A percentile compares a stretch with the other conserved stretches of the same genome.
Evolutionary conservation across 495 filamentous ascomycete species (phyloP).

Genomic region (Glarea lozoyensis): DNA sequence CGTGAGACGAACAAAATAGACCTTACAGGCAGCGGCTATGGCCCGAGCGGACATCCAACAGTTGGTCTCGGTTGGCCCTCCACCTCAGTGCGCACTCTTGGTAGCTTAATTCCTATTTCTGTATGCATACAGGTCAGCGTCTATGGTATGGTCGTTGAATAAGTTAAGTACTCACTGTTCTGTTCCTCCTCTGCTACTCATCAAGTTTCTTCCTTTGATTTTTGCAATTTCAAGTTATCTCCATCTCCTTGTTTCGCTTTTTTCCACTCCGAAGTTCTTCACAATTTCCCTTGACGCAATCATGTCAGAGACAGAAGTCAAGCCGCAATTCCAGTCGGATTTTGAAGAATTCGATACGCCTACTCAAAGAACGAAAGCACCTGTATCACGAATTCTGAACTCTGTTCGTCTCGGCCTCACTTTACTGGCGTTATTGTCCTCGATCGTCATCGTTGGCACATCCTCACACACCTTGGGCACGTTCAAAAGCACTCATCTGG

Average conservation of each 20-base stretch:
- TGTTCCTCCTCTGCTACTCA: conserved; percentile 14
- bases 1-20: too few relatives aligned
- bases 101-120: conserved; percentile 19
- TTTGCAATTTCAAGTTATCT: background rate
- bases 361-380: conserved; percentile 2
- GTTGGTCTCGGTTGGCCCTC: too few relatives aligned
- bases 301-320: conserved; percentile 7
- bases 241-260: background rate
- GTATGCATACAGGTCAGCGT: conserved; percentile 16
- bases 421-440: conserved; percentile 36
- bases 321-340: conserved; percentile 4
- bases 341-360: conserved; percentile 14
- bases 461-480: conserved; percentile 37
- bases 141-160: background rate
- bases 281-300: conserved; percentile 1
- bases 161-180: conserved; percentile 18
- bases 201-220: conserved; percentile 10
- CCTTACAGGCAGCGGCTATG: too few relatives aligned
- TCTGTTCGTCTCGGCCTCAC: conserved; percentile 34
- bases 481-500: conserved; percentile 39
- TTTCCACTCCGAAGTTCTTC: background rate
- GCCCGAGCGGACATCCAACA: too few relatives aligned
- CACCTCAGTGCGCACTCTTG: too few relatives aligned
- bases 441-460: conserved; percentile 38
- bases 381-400: conserved; percentile 24